phyloP scores from a whole-genome alignment of 1,284 basidiomycete genomes.

The Ustilago curta region DNA sequence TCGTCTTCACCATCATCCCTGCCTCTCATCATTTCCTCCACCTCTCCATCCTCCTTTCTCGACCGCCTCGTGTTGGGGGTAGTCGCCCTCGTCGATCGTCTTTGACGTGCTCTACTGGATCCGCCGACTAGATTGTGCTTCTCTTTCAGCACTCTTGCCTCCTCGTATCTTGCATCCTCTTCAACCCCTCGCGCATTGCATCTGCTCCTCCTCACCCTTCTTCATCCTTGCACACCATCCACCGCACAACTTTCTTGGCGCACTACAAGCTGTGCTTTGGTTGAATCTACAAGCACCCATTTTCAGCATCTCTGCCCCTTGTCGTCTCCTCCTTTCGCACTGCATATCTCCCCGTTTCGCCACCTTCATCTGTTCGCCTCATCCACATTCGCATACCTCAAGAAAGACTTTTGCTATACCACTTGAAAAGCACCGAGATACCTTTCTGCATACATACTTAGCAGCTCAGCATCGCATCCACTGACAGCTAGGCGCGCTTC shows the following conservation, averaged over 20 bases:
- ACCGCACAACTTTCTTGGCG: not conserved
- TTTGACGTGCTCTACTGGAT: not conserved
- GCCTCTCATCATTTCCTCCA: constrained; percentile 11
- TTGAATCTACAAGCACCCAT: not conserved
- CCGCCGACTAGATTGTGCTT: not conserved
- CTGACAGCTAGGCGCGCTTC: not conserved
- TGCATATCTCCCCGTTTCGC: constrained; percentile 9
- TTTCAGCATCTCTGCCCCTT: constrained; percentile 3
- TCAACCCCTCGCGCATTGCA: not conserved
- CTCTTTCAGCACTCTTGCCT: not conserved
- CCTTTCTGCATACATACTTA: constrained; percentile 25
- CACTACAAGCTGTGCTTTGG: not conserved
- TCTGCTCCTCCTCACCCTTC: too few species aligned
- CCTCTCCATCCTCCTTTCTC: constrained; percentile 1
- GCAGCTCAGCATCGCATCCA: constrained; percentile 3
- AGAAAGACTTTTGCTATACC: constrained; percentile 24
- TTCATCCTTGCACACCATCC: not conserved
- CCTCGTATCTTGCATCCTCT: not conserved
- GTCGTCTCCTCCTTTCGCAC: constrained; percentile 9
- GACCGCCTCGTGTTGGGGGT: not conserved
- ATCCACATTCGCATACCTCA: constrained; percentile 20
- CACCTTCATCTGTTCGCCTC: constrained; percentile 19
- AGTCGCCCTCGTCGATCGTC: constrained; percentile 3
- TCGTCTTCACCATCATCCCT: constrained; percentile 10
- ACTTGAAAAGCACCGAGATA: constrained; percentile 40